A percentile compares a stretch with the other conserved stretches of the same genome.
phyloP scores from a whole-genome alignment of 2,329 filamentous ascomycete genomes.

The Arachnopeziza araneosa region DNA sequence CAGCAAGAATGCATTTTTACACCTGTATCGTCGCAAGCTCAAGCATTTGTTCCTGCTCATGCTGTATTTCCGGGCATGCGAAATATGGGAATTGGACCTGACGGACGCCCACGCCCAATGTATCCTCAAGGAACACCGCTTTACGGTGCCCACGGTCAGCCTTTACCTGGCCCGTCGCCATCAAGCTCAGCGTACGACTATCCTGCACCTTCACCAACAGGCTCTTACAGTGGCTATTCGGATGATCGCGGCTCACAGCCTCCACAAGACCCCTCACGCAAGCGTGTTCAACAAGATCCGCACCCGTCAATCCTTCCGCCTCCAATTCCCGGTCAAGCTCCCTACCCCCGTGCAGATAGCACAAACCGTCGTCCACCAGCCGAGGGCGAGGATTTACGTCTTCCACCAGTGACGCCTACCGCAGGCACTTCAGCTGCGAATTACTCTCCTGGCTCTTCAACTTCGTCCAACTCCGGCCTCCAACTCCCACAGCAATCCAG shows the following conservation, averaged over 20 bases:
- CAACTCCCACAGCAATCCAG: conserved; percentile 21
- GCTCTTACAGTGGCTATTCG: conserved; percentile 24
- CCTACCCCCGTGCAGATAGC: conserved; percentile 23
- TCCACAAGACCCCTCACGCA: conserved; percentile 24
- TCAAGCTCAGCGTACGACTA: conserved; percentile 28
- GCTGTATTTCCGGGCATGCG: conserved; percentile 55
- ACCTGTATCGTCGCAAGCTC: conserved; percentile 66
- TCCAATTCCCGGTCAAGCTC: conserved; percentile 30
- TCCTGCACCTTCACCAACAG: conserved; percentile 29
- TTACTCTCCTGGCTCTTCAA: conserved; percentile 30
- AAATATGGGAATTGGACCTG: conserved; percentile 33
- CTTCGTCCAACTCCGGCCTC: conserved; percentile 26
- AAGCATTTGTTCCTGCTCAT: conserved; percentile 69
- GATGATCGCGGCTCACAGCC: conserved; percentile 17
- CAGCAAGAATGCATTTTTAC: conserved; percentile 75
- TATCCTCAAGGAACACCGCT: conserved; percentile 29
- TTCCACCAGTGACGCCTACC: conserved; percentile 31
- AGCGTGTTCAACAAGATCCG: conserved; percentile 30
- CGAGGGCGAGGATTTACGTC: conserved; percentile 28
- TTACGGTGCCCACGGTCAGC: conserved; percentile 37
- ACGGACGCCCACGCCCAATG: conserved; percentile 28
- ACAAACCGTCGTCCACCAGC: conserved; percentile 22
- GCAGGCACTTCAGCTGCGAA: conserved; percentile 17
- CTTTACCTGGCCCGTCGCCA: conserved; percentile 25
- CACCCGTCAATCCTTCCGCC: conserved; percentile 33